phyloP scores from a whole-genome alignment of 1,284 basidiomycete genomes.

The Macrocybe sp. region DNA sequence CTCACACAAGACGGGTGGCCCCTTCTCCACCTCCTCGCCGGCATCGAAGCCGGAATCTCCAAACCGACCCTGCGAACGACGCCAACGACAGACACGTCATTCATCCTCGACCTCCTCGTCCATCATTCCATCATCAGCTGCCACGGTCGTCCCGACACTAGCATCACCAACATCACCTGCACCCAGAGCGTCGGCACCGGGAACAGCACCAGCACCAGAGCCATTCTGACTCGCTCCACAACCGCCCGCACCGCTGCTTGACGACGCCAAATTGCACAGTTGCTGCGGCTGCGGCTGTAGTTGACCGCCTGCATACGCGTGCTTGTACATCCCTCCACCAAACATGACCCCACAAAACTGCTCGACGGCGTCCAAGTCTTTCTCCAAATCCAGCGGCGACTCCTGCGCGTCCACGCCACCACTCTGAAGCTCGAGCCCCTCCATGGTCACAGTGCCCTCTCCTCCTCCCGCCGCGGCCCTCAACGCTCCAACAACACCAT shows the following conservation, averaged over 20 bases:
- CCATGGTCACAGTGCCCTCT: conserved; percentile 14
- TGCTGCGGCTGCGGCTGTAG: too few relatives aligned
- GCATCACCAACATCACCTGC: conserved; percentile 1
- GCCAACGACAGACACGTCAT: background rate
- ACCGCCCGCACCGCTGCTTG: too few relatives aligned
- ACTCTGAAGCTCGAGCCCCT: background rate
- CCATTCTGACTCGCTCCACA: too few relatives aligned
- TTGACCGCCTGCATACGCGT: too few relatives aligned
- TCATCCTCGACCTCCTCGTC: background rate
- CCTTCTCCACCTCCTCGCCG: too few relatives aligned
- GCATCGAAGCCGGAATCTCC: too few relatives aligned
- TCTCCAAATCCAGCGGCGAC: conserved; percentile 39
- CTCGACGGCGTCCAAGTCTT: conserved; percentile 36
- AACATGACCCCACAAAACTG: background rate
- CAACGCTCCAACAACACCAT: conserved; percentile 31
- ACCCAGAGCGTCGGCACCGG: background rate
- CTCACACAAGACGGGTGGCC: too few relatives aligned
- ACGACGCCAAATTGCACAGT: too few relatives aligned
- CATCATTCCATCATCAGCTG: background rate
- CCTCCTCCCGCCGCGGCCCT: conserved; percentile 23
- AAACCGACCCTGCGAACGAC: too few relatives aligned
- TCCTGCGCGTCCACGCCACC: conserved; percentile 23
- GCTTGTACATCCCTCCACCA: too few relatives aligned
- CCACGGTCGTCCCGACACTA: background rate
- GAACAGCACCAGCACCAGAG: too few relatives aligned